Percentiles rank a stretch among this genome's conserved stretches.
Evolutionary conservation across 2,329 filamentous ascomycete species (phyloP).

Genomic region (Rutstroemia sp.): DNA sequence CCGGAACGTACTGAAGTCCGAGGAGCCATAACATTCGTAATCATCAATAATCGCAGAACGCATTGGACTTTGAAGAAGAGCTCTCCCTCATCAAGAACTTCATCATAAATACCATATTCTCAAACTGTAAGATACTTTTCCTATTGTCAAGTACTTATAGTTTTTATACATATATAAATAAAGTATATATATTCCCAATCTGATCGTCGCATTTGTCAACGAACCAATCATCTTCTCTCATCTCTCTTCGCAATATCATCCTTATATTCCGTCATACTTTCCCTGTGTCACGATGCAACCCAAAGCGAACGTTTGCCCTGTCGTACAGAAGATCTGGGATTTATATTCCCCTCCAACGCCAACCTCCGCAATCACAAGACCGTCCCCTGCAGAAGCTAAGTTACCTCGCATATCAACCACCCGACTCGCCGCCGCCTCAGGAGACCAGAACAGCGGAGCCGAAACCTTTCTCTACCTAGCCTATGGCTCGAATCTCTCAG

Average conservation of each 20-base stretch:
- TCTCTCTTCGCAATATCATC: background rate
- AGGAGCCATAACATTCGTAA: background rate
- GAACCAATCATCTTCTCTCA: background rate
- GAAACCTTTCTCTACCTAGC: slow-evolving; percentile 70
- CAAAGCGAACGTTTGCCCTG: background rate
- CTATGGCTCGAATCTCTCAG: slow-evolving; percentile 84
- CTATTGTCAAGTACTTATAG: background rate
- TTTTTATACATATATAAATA: too few relatives aligned
- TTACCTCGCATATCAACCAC: background rate
- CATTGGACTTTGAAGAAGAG: too few relatives aligned
- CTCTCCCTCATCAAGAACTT: too few relatives aligned
- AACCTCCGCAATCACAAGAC: background rate
- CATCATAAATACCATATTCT: too few relatives aligned
- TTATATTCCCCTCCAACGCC: background rate
- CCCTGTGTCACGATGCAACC: background rate
- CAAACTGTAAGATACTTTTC: background rate
- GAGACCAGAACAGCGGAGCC: background rate
- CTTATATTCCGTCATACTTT: background rate
- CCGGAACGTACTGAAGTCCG: background rate
- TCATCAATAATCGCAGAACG: too few relatives aligned
- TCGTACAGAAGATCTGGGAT: slow-evolving; percentile 6
- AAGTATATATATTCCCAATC: background rate
- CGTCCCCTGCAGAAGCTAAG: background rate
- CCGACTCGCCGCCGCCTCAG: slow-evolving; percentile 6
- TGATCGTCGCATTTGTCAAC: background rate